These are phyloP conservation scores for Ustilago tritici DNA, from an alignment of 1,284 basidiomycete genomes.

Conservation along the genomic window DNA sequence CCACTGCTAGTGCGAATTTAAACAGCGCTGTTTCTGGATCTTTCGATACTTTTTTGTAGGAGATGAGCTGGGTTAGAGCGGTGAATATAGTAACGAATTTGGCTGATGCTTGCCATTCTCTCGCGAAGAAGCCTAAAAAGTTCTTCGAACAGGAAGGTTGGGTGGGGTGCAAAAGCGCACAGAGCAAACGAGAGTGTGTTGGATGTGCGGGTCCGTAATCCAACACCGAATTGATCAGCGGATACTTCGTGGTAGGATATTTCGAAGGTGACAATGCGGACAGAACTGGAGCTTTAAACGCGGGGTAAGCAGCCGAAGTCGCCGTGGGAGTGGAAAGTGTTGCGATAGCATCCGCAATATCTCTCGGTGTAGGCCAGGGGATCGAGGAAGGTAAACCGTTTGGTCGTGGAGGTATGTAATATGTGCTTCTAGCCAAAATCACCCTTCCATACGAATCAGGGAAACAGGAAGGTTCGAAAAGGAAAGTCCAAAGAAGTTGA, in stretches of 20 bases:
- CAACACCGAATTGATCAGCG: conserved; percentile 58
- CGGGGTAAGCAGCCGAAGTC: conserved; percentile 52
- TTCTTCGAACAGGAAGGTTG: conserved; percentile 55
- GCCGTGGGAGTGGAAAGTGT: conserved; percentile 48
- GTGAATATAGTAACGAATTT: conserved; percentile 57
- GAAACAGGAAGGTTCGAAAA: conserved; percentile 60
- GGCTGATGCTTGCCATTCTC: conserved; percentile 57
- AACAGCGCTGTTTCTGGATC: conserved; percentile 63
- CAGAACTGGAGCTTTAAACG: conserved; percentile 61
- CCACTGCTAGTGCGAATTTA: conserved; percentile 45
- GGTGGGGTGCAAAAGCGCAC: conserved; percentile 60
- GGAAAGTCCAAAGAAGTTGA: conserved; percentile 59
- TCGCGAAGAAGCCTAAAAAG: conserved; percentile 48
- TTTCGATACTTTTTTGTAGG: conserved; percentile 42
- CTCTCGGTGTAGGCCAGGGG: conserved; percentile 52
- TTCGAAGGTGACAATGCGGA: conserved; percentile 54
- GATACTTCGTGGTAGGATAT: conserved; percentile 50
- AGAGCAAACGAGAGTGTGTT: conserved; percentile 54
- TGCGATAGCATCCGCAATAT: conserved; percentile 58
- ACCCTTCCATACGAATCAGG: conserved; percentile 48
- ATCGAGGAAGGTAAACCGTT: conserved; percentile 51
- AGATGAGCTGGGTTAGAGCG: conserved; percentile 33
- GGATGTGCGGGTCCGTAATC: conserved; percentile 64
- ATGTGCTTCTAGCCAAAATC: conserved; percentile 53
- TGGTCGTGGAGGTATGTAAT: conserved; percentile 59